Conservation (phyloP, 2,329 filamentous ascomycete genomes). For the Colletotrichum scovillei region DNA sequence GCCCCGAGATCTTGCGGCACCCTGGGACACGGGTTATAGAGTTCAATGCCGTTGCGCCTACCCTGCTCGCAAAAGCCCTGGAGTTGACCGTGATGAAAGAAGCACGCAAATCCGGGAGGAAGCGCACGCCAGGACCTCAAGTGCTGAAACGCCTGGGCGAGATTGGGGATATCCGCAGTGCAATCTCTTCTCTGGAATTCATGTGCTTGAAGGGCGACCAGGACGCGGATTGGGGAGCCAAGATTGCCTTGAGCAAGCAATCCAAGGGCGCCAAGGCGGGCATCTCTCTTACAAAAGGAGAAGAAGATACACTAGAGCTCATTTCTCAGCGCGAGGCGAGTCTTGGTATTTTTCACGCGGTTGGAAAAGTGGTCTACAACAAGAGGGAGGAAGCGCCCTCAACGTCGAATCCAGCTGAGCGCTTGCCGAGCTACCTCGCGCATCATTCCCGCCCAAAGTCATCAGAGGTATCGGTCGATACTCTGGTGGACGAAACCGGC, state of each 20-base stretch:
- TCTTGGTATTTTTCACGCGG: constrained; percentile 93
- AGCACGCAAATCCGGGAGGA: constrained; percentile 79
- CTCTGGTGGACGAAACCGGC: constrained; percentile 90
- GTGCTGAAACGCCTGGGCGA: constrained; percentile 85
- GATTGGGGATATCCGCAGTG: constrained; percentile 91
- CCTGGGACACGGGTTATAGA: constrained; percentile 84
- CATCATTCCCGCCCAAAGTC: constrained; percentile 68
- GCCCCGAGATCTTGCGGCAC: constrained; percentile 86
- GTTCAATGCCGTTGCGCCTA: constrained; percentile 92
- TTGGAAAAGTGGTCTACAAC: constrained; percentile 97
- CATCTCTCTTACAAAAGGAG: constrained; percentile 76
- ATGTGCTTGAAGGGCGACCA: constrained; percentile 85
- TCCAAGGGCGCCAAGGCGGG: constrained; percentile 70
- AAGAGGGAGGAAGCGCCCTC: constrained; percentile 75
- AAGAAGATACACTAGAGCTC: constrained; percentile 82
- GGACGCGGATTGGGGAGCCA: constrained; percentile 80
- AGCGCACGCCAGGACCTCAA: constrained; percentile 79
- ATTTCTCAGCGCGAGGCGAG: constrained; percentile 90
- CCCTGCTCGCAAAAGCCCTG: constrained; percentile 85
- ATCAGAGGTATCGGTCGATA: constrained; percentile 76
- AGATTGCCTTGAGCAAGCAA: constrained; percentile 75
- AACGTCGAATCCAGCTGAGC: constrained; percentile 57
- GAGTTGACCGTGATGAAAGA: constrained; percentile 88
- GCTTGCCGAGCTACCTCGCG: constrained; percentile 69
- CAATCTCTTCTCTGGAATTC: constrained; percentile 93